Percentiles rank a stretch among this genome's conserved stretches.
phyloP scores from a whole-genome alignment of 164 flowering plant species.

The Berberis thunbergii region DNA sequence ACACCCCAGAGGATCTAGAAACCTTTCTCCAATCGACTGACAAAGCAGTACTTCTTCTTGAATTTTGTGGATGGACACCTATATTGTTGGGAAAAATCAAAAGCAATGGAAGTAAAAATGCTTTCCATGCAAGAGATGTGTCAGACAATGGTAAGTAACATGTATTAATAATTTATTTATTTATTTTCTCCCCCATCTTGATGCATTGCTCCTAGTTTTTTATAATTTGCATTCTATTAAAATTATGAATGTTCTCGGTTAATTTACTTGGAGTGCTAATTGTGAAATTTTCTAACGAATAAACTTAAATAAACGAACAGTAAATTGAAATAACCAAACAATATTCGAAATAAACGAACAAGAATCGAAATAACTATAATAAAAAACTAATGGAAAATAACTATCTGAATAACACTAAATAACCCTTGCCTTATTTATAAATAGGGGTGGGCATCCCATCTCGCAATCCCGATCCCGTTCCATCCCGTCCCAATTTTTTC shows the following conservation, averaged over 20 bases:
- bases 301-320: background rate
- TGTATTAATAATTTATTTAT: background rate
- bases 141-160: conserved; percentile 16
- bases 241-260: background rate
- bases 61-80: conserved; percentile 84
- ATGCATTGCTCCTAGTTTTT: background rate
- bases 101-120: conserved; percentile 24
- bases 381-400: too few relatives aligned
- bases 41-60: conserved; percentile 62
- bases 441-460: too few relatives aligned
- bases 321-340: background rate
- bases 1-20: conserved; percentile 39
- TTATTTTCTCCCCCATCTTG: background rate
- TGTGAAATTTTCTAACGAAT: background rate
- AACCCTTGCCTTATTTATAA: too few relatives aligned
- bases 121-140: conserved; percentile 14
- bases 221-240: background rate
- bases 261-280: background rate
- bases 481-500: too few relatives aligned
- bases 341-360: too few relatives aligned
- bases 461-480: too few relatives aligned
- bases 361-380: too few relatives aligned
- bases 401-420: too few relatives aligned
- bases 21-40: conserved; percentile 64
- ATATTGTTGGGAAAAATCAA: conserved; percentile 31